A percentile compares a stretch with the other conserved stretches of the same genome.
These are phyloP conservation scores for Citrullus mucosospermus DNA, from an alignment of 306 rosid genomes.

Conservation along the genomic window DNA sequence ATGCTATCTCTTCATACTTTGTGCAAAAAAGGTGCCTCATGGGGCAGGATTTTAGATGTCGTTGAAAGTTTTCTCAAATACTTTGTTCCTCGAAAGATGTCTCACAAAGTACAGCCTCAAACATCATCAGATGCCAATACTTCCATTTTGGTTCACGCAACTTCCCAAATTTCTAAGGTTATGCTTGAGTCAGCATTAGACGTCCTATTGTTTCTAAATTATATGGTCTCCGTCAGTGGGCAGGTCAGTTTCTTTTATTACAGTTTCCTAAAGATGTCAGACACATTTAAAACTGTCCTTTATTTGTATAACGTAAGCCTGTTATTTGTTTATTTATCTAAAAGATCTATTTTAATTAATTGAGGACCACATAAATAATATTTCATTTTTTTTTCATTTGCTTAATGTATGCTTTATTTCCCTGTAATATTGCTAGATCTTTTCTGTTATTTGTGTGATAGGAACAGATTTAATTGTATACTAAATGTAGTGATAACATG, in stretches of 20 bases:
- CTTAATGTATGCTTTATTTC: background rate
- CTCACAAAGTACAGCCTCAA: constrained; percentile 27
- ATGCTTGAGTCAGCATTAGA: constrained; percentile 87
- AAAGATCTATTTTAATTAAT: background rate
- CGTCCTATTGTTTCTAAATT: constrained; percentile 67
- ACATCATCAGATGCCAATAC: constrained; percentile 41
- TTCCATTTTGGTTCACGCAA: constrained; percentile 61
- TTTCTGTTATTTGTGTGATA: background rate
- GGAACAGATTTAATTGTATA: background rate
- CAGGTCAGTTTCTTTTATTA: constrained; percentile 47
- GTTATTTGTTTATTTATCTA: background rate
- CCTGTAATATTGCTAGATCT: background rate
- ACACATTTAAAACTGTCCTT: background rate
- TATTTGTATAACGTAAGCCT: background rate
- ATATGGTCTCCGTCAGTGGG: constrained; percentile 63
- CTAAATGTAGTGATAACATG: background rate
- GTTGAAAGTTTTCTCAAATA: constrained; percentile 61
- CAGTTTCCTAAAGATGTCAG: background rate
- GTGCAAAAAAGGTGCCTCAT: constrained; percentile 48
- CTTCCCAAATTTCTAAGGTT: constrained; percentile 71
- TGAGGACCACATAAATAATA: background rate
- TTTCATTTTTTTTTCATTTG: background rate
- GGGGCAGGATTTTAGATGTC: constrained; percentile 55
- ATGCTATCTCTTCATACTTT: constrained; percentile 71
- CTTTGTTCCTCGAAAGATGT: constrained; percentile 64